Base-by-base conservation (phyloP, 805 yeast genomes). In the Wickerhamiella parazyma region DNA sequence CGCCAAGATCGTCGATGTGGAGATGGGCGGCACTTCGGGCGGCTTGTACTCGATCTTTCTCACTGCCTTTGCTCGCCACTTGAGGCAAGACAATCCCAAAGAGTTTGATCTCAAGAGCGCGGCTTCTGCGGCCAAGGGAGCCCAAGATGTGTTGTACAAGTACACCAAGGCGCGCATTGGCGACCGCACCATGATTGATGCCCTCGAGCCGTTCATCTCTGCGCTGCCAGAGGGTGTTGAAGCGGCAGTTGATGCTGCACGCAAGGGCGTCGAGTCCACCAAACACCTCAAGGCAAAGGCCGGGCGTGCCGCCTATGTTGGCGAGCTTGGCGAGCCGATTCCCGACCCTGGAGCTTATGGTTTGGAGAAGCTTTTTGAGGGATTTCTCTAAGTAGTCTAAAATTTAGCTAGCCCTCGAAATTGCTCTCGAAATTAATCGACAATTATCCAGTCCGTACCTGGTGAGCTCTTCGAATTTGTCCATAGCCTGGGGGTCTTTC, bases 1-100 rank as follows among this genome's bases (percentile, higher is more conserved):
- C 39, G 82, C 95, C 3, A 94, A 85, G 45, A 61, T 80, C 17
- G 85, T 87, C 28, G 96, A 87, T 58, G 75, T 76, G 45, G 76
- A 75, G n/a, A 89, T 89, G 96, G 97, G 96, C 42, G 97, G 97
- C 41, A 89, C 97, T 0, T 82, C 94, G 1, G 97, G 97, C 42
- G 96, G 95, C 1, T 62, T 87, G 31, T 87, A 87, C 61, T 81
- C 94, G 2, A 89, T 87, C 45, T 83, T 69, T 62, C 67, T 89
- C 48, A 75, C 93, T 28, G 84, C 94, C 1, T 69, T 87, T 48
- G 80, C 83, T 1, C 67, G 70, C 29, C 71, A 72, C 8, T 61
- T 76, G 22, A 42, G 59, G 22, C 52, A 49, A 24, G 50, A 56
- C 11, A 51, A 50, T n/a, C 52, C 51, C 21, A 35, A 45, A 14